Evolutionary conservation across 495 filamentous ascomycete species (phyloP).

Genomic region (Neurospora sp.): DNA sequence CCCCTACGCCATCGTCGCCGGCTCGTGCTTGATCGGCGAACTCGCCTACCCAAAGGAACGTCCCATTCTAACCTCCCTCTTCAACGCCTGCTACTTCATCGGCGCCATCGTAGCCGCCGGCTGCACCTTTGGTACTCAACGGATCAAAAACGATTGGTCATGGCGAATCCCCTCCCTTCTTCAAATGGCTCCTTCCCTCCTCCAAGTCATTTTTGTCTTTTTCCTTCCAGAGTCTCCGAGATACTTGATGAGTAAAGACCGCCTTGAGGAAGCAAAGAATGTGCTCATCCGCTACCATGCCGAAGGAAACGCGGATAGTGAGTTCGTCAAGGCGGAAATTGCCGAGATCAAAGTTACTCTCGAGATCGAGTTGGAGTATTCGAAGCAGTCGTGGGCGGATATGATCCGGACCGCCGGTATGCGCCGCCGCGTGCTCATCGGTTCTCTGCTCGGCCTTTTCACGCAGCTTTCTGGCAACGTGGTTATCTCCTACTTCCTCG

Average conservation of each 20-base stretch:
- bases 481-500: slow-evolving; percentile 50
- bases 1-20: slow-evolving; percentile 52
- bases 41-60: slow-evolving; percentile 57
- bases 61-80: slow-evolving; percentile 52
- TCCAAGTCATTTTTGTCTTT: slow-evolving; percentile 48
- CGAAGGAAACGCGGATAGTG: slow-evolving; percentile 45
- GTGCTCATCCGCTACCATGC: slow-evolving; percentile 54
- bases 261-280: slow-evolving; percentile 45
- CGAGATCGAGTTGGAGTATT: slow-evolving; percentile 43
- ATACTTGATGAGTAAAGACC: slow-evolving; percentile 49
- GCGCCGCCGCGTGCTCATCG: slow-evolving; percentile 45
- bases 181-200: slow-evolving; percentile 42
- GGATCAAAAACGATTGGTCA: slow-evolving; percentile 47
- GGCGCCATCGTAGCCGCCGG: slow-evolving; percentile 52
- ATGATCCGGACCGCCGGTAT: slow-evolving; percentile 46
- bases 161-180: slow-evolving; percentile 56
- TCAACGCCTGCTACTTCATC: slow-evolving; percentile 57
- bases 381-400: slow-evolving; percentile 47
- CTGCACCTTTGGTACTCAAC: slow-evolving; percentile 47
- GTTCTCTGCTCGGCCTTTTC: slow-evolving; percentile 48
- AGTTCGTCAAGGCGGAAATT: slow-evolving; percentile 49
- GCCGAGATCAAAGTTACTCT: slow-evolving; percentile 52
- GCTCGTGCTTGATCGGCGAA: slow-evolving; percentile 53
- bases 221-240: slow-evolving; percentile 52
- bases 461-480: slow-evolving; percentile 57